Evolutionary conservation across 345 rosid species (phyloP).

Genomic region (Heritiera fomes): DNA sequence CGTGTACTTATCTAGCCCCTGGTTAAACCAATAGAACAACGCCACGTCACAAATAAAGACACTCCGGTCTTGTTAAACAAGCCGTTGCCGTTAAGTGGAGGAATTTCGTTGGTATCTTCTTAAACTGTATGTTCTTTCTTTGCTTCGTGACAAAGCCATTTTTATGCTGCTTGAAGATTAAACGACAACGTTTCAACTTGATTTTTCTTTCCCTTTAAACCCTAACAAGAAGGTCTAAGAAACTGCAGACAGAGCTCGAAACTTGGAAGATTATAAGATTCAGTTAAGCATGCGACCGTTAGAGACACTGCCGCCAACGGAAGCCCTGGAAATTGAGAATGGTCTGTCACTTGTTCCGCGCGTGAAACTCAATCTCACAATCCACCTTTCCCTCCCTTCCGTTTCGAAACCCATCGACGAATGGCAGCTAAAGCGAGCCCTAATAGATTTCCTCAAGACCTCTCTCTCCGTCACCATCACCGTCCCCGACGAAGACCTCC

Average conservation of each 20-base stretch:
- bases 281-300: conserved; percentile 49
- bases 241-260: background rate
- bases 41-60: conserved; percentile 15
- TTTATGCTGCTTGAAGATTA: background rate
- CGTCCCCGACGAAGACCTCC: conserved; percentile 67
- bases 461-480: conserved; percentile 51
- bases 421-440: conserved; percentile 84
- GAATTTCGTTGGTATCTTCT: background rate
- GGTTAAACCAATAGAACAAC: background rate
- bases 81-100: background rate
- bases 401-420: conserved; percentile 76
- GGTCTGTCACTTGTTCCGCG: conserved; percentile 70
- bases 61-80: background rate
- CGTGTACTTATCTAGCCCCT: too few relatives aligned
- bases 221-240: background rate
- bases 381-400: conserved; percentile 58
- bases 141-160: background rate
- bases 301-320: conserved; percentile 60
- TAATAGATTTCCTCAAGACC: conserved; percentile 60
- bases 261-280: background rate
- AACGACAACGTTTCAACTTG: background rate
- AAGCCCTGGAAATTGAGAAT: conserved; percentile 65
- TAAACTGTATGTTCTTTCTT: background rate
- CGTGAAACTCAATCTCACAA: conserved; percentile 60
- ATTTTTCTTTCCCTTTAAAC: background rate